Evolutionary conservation across 2,329 filamentous ascomycete species (phyloP).

Genomic region (Nemania abortiva): DNA sequence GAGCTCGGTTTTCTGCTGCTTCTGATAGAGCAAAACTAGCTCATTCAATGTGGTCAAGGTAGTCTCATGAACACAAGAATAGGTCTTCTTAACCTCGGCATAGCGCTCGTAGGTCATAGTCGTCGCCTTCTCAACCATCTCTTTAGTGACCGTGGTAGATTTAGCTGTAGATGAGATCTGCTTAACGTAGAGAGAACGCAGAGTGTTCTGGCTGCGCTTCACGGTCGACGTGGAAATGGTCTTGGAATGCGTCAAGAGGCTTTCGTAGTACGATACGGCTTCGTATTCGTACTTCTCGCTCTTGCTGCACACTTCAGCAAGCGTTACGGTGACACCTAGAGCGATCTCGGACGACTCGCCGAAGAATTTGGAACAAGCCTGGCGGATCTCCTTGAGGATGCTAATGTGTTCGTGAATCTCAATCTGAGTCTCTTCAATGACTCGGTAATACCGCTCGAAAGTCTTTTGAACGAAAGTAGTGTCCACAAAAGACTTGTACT

Average conservation of each 20-base stretch:
- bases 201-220: conserved; percentile 34
- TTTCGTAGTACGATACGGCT: conserved; percentile 38
- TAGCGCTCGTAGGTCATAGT: conserved; percentile 36
- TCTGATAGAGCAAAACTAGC: conserved; percentile 33
- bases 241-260: conserved; percentile 35
- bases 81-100: conserved; percentile 31
- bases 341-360: conserved; percentile 36
- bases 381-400: conserved; percentile 37
- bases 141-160: conserved; percentile 34
- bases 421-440: conserved; percentile 38
- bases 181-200: conserved; percentile 37
- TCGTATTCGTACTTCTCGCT: conserved; percentile 39
- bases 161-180: conserved; percentile 31
- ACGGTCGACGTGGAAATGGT: conserved; percentile 28
- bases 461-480: conserved; percentile 35
- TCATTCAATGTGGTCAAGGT: conserved; percentile 33
- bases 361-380: conserved; percentile 33
- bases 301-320: conserved; percentile 38
- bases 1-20: conserved; percentile 31
- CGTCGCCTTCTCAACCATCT: conserved; percentile 37
- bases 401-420: conserved; percentile 35
- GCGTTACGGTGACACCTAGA: conserved; percentile 30
- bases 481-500: conserved; percentile 35
- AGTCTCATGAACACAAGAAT: conserved; percentile 33
- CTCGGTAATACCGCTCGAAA: conserved; percentile 34